These are phyloP conservation scores for Ganoderma leucocontextum DNA, from an alignment of 1,284 basidiomycete genomes.

Conservation along the genomic window DNA sequence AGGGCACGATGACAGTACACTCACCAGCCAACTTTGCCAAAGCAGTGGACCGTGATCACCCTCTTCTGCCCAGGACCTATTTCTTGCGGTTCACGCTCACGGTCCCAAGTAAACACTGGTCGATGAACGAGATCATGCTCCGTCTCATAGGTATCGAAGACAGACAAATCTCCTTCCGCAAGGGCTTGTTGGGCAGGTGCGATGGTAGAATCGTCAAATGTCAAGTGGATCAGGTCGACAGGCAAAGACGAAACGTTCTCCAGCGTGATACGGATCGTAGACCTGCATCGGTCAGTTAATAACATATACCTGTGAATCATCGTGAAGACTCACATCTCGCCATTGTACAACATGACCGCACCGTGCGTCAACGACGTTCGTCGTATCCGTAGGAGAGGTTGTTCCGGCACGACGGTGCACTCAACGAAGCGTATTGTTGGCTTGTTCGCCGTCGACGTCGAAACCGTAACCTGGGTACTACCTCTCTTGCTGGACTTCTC, in stretches of 20 bases:
- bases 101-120: slow-evolving; percentile 85
- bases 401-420: slow-evolving; percentile 83
- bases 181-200: slow-evolving; percentile 79
- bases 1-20: slow-evolving; percentile 37
- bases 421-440: slow-evolving; percentile 64
- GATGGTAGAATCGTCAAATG: slow-evolving; percentile 91
- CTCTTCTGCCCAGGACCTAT: slow-evolving; percentile 78
- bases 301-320: not conserved
- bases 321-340: slow-evolving; percentile 74
- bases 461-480: slow-evolving; percentile 42
- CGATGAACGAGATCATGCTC: slow-evolving; percentile 83
- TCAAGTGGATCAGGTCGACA: slow-evolving; percentile 86
- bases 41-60: slow-evolving; percentile 76
- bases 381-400: slow-evolving; percentile 86
- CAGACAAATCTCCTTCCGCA: slow-evolving; percentile 80
- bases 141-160: slow-evolving; percentile 90
- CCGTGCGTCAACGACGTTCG: slow-evolving; percentile 90
- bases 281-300: slow-evolving; percentile 53
- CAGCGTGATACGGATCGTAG: slow-evolving; percentile 82
- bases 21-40: slow-evolving; percentile 92
- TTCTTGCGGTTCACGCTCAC: slow-evolving; percentile 55
- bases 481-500: slow-evolving; percentile 53
- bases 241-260: slow-evolving; percentile 88
- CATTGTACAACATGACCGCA: slow-evolving; percentile 92
- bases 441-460: slow-evolving; percentile 40